Evolutionary conservation across 2,329 filamentous ascomycete species (phyloP), one percentile per base, ranked within the genome.

Genomic region (Plectosphaerella cucumerina): DNA sequence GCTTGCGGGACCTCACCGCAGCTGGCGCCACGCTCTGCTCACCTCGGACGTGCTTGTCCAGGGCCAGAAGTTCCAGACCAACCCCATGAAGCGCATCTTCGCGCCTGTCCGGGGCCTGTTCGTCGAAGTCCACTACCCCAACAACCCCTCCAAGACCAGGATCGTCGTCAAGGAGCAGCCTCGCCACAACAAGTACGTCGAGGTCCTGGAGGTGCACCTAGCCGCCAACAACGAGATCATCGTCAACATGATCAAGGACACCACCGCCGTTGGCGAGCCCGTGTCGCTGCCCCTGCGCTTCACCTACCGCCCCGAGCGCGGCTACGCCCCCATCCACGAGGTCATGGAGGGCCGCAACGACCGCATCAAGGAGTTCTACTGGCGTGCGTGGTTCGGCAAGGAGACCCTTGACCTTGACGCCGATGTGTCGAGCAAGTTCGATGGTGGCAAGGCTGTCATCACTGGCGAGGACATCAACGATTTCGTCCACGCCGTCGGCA

Each of bases 311-410:
- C 94, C 94, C 2, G 93, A 97, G 70, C 87, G 90, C 51, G 94
- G 94, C 26, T 99, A 97, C 66, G 93, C 95, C n/a, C 94, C 94
- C 17, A 96, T 99, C 59, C 87, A 87, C 55, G 94, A 99, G 70
- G 88, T 97, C 56, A 99, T 99, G 94, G 83, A 91, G 34, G 87
- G 84, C 50, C 90, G 94, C 65, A 99, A 99, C 67, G 93, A 99
- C 66, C 89, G 90, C 58, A 97, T 99, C 78, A 99, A 99, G 78
- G 90, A 96, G 70, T 99, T 99, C 70, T 99, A 99, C 80, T 99
- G 96, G 85, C 86, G 86, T 60, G 86, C 95, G 58, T 99, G 94
- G 94, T 99, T 99, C 62, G 94, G 91, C 41, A 81, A 92, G 53
- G 92, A 96, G 63, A 72, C 80, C 42, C 80, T 95, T 47, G 86